These are phyloP conservation scores for Aureobasidium sp. DNA, from an alignment of 2,329 filamentous ascomycete species.

Conservation along the genomic window DNA sequence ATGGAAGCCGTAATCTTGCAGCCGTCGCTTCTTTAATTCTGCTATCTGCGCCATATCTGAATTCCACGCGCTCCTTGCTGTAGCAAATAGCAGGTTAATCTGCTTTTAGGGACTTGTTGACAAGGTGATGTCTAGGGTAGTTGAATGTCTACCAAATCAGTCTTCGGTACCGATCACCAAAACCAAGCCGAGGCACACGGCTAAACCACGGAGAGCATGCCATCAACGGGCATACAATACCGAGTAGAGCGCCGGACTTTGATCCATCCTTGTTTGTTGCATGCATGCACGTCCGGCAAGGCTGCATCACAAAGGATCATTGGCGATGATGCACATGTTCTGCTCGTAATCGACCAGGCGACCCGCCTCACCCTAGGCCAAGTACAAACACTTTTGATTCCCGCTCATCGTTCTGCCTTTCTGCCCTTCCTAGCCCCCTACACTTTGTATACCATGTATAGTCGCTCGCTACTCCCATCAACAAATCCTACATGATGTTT, in stretches of 20 bases:
- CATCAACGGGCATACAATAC: background rate
- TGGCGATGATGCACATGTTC: background rate
- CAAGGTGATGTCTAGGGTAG: constrained; percentile 3
- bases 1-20: constrained; percentile 67
- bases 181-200: background rate
- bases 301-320: constrained; percentile 6
- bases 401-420: background rate
- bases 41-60: constrained; percentile 11
- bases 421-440: background rate
- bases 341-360: background rate
- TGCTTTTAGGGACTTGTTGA: background rate
- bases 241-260: background rate
- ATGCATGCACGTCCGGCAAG: background rate
- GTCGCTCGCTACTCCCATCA: background rate
- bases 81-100: no score
- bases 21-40: constrained; percentile 48
- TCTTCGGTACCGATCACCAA: background rate
- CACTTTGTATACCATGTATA: background rate
- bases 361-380: background rate
- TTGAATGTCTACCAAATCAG: background rate
- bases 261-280: background rate
- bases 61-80: no score
- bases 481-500: background rate
- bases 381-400: background rate
- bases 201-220: background rate